phyloP scores from a whole-genome alignment of 805 yeast genomes.

The Sugiyamaella chiloensis region DNA sequence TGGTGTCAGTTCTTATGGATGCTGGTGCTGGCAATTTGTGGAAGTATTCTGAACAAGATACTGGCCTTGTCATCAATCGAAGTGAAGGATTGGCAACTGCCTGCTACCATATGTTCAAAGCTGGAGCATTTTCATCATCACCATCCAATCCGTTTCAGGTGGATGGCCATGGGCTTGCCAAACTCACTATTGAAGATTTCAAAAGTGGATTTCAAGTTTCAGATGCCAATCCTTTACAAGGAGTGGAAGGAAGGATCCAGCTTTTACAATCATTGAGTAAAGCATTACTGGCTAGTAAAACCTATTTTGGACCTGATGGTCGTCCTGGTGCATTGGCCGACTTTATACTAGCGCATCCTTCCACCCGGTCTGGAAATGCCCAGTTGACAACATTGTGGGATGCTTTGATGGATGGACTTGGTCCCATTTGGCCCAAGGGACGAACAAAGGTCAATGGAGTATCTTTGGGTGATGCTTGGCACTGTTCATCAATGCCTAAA shows the following conservation, averaged over 20 bases:
- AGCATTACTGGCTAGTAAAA: constrained; percentile 40
- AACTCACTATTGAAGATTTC: constrained; percentile 38
- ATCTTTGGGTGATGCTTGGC: constrained; percentile 64
- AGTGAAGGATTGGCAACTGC: constrained; percentile 68
- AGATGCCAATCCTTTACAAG: constrained; percentile 48
- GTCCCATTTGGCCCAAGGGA: constrained; percentile 61
- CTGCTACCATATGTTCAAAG: constrained; percentile 50
- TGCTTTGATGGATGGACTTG: constrained; percentile 52
- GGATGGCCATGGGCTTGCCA: constrained; percentile 40
- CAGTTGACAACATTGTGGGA: constrained; percentile 52
- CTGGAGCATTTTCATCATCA: constrained; percentile 44
- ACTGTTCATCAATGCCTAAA: constrained; percentile 28
- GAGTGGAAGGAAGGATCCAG: constrained; percentile 51
- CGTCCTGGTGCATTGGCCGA: constrained; percentile 55
- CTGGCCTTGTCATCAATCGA: constrained; percentile 38
- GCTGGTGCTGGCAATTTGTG: constrained; percentile 68
- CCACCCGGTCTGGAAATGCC: constrained; percentile 26
- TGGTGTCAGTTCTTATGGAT: constrained; percentile 59
- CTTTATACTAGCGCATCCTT: constrained; percentile 37
- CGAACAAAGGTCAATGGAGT: constrained; percentile 49
- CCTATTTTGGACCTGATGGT: constrained; percentile 46
- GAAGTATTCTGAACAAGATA: constrained; percentile 43
- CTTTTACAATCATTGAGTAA: constrained; percentile 48
- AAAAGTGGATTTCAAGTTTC: constrained; percentile 47
- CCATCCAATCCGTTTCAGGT: constrained; percentile 38